Percentiles rank a stretch among this genome's conserved stretches.
These are phyloP conservation scores for Paracamarosporium sp. DNA, from an alignment of 2,329 filamentous ascomycete genomes.

Conservation along the genomic window DNA sequence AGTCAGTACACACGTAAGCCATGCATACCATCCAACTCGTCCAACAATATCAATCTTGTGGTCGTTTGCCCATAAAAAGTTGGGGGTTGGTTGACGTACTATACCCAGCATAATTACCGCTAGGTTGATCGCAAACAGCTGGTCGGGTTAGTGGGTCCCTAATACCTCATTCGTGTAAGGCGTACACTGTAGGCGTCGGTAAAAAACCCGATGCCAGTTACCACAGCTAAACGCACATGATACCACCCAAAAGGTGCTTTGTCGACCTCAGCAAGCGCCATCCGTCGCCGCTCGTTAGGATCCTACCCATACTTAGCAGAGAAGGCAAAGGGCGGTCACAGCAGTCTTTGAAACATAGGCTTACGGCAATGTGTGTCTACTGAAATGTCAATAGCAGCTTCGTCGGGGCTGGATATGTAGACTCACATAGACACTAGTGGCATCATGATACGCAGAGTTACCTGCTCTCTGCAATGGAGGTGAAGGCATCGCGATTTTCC, in stretches of 20 bases:
- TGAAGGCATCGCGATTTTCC: not conserved
- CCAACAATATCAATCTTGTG: not conserved
- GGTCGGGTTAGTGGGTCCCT: constrained; percentile 2
- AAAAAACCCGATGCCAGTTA: constrained; percentile 88
- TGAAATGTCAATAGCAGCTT: not conserved
- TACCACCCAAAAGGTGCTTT: constrained; percentile 60
- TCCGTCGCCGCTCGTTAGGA: constrained; percentile 44
- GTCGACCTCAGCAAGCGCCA: constrained; percentile 45
- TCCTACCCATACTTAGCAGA: constrained; percentile 17
- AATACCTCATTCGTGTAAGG: not conserved
- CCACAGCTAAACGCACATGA: constrained; percentile 77
- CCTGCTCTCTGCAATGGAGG: constrained; percentile 7
- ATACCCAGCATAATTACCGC: constrained; percentile 74
- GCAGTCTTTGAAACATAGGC: not conserved
- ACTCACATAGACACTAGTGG: constrained; percentile 13
- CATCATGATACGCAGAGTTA: constrained; percentile 16
- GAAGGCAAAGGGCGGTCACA: not conserved
- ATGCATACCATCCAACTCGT: not conserved
- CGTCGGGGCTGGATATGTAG: not conserved
- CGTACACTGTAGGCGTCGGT: constrained; percentile 73
- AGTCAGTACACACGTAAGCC: not conserved
- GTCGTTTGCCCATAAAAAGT: not conserved
- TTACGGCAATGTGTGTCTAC: constrained; percentile 28
- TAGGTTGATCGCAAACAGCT: constrained; percentile 65
- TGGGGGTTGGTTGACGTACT: constrained; percentile 50